A percentile compares a stretch with the other conserved stretches of the same genome.
phyloP scores from a whole-genome alignment of 148 eudicot species.

The Gaultheria prostrata region DNA sequence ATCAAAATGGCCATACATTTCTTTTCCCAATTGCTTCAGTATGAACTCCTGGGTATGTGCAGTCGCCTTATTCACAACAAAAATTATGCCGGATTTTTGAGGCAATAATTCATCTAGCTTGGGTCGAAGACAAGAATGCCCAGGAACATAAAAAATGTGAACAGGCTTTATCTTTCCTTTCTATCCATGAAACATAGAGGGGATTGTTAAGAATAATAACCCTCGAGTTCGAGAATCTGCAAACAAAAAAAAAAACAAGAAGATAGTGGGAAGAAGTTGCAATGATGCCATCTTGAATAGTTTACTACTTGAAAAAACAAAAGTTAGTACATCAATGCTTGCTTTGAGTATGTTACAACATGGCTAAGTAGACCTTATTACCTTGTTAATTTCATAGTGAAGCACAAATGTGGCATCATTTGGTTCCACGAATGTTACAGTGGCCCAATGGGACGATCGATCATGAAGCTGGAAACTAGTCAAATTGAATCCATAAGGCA shows the following conservation, averaged over 20 bases:
- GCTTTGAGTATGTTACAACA: not conserved
- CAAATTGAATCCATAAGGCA: not conserved
- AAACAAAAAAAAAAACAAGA: too few species aligned
- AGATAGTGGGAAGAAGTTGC: not conserved
- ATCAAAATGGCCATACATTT: conserved; percentile 49
- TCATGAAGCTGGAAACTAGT: conserved; percentile 60
- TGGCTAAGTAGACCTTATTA: conserved; percentile 18
- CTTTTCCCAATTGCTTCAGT: conserved; percentile 91
- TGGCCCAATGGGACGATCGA: conserved; percentile 84
- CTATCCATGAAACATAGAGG: conserved; percentile 28
- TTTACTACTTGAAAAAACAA: too few species aligned
- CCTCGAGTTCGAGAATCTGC: not conserved
- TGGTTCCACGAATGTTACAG: conserved; percentile 90
- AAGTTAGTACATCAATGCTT: too few species aligned
- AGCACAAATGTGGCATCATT: conserved; percentile 84
- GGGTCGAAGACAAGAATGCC: conserved; percentile 86
- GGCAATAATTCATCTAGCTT: conserved; percentile 89
- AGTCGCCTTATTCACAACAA: conserved; percentile 85
- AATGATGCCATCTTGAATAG: not conserved
- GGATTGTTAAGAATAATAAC: not conserved
- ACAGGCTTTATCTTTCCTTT: conserved; percentile 72
- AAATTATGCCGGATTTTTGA: conserved; percentile 78
- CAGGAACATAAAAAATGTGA: conserved; percentile 89
- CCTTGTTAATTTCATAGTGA: conserved; percentile 73
- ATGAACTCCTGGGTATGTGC: conserved; percentile 93